These are phyloP conservation scores for Cladosporium sphaerospermum DNA, from an alignment of 2,329 filamentous ascomycete genomes.

Conservation along the genomic window DNA sequence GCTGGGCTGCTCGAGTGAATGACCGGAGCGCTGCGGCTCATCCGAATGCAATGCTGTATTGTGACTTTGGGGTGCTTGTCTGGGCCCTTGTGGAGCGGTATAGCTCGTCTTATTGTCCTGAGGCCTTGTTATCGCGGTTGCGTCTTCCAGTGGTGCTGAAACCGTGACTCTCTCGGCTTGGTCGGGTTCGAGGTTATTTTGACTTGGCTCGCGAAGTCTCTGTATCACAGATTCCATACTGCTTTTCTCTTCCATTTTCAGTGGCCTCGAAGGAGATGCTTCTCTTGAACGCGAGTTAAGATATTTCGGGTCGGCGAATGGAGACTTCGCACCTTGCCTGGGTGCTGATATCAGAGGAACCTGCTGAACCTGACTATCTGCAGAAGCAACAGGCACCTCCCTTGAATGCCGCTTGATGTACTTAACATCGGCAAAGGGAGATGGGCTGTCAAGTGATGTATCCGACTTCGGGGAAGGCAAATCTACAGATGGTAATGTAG, in stretches of 20 bases:
- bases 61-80: constrained; percentile 9
- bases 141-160: too few relatives aligned
- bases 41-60: not conserved
- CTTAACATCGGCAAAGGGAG: constrained; percentile 24
- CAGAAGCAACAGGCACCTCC: constrained; percentile 13
- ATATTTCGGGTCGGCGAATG: constrained; percentile 5
- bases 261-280: not conserved
- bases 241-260: too few relatives aligned
- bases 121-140: not conserved
- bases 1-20: constrained; percentile 7
- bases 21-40: not conserved
- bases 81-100: constrained; percentile 3
- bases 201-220: too few relatives aligned
- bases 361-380: too few relatives aligned
- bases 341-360: too few relatives aligned
- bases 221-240: too few relatives aligned
- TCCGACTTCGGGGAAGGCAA: not conserved
- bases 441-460: constrained; percentile 11
- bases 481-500: not conserved
- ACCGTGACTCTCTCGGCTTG: too few relatives aligned
- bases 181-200: too few relatives aligned
- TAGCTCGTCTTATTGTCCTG: constrained; percentile 3
- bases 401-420: constrained; percentile 23
- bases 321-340: not conserved
- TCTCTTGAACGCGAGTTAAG: not conserved